Conservation (phyloP, 495 filamentous ascomycete species). For the Xylaria cubensis region DNA sequence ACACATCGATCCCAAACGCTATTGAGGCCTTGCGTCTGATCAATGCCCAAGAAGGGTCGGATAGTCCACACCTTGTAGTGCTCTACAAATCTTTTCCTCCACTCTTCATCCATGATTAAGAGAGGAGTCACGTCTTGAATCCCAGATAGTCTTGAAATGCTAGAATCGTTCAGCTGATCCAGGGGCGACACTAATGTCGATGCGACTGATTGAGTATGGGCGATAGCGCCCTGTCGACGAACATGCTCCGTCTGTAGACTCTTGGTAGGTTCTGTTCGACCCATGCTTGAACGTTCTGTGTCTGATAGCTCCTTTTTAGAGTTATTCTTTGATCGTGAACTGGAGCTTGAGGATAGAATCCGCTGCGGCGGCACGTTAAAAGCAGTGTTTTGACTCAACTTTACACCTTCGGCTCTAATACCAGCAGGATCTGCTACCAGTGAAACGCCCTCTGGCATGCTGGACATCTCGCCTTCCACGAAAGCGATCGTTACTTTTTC, state of each 20-base stretch:
- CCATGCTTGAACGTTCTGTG: background rate
- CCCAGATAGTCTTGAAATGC: background rate
- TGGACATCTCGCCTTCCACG: background rate
- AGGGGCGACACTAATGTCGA: background rate
- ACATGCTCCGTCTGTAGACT: background rate
- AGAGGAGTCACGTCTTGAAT: background rate
- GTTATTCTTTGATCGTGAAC: background rate
- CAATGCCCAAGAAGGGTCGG: background rate
- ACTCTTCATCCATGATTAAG: background rate
- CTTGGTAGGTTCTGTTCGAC: background rate
- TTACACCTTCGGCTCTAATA: background rate
- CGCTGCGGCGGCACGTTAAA: background rate
- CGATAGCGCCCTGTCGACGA: background rate
- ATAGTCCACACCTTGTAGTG: slow-evolving; percentile 1
- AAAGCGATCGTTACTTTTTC: background rate
- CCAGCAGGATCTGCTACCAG: background rate
- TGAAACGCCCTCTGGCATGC: background rate
- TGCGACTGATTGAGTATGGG: background rate
- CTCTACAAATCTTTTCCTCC: background rate
- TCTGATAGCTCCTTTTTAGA: background rate
- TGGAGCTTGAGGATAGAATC: background rate
- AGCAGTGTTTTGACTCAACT: background rate
- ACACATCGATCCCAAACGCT: background rate
- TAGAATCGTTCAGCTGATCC: background rate
- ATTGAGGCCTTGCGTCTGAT: background rate